Conservation (phyloP, 257 asterid genomes). For the Ajuga chamaepitys region DNA sequence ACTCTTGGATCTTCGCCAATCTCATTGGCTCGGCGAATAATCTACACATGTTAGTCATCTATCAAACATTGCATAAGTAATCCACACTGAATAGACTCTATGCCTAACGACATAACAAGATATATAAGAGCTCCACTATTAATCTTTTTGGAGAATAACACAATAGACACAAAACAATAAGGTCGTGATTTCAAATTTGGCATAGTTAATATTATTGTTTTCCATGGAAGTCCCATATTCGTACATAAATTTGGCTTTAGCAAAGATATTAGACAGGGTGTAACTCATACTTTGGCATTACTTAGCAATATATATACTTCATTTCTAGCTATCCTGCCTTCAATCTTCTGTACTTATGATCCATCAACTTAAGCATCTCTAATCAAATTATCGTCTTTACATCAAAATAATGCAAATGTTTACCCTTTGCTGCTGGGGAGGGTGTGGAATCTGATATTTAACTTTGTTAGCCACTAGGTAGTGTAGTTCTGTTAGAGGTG, state of each 20-base stretch:
- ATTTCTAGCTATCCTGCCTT: background rate
- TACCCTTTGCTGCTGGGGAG: background rate
- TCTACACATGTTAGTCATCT: conserved; percentile 30
- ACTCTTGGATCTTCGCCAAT: conserved; percentile 51
- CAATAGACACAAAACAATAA: background rate
- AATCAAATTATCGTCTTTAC: background rate
- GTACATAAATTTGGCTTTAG: background rate
- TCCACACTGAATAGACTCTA: background rate
- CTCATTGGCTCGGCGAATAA: conserved; percentile 69
- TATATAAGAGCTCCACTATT: background rate
- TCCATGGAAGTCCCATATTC: background rate
- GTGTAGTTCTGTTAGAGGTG: background rate
- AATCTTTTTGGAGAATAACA: background rate
- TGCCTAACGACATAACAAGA: background rate
- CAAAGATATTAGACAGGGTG: background rate
- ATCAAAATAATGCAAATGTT: background rate
- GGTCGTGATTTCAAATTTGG: background rate
- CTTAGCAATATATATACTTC: background rate
- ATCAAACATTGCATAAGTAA: background rate
- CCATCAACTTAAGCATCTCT: background rate
- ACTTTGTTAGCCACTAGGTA: background rate
- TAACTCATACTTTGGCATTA: background rate
- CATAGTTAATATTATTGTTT: background rate
- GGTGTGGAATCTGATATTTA: background rate
- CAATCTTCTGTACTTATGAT: background rate